phyloP scores from a whole-genome alignment of 2,329 filamentous ascomycete species.

The Fusarium annulatum region DNA sequence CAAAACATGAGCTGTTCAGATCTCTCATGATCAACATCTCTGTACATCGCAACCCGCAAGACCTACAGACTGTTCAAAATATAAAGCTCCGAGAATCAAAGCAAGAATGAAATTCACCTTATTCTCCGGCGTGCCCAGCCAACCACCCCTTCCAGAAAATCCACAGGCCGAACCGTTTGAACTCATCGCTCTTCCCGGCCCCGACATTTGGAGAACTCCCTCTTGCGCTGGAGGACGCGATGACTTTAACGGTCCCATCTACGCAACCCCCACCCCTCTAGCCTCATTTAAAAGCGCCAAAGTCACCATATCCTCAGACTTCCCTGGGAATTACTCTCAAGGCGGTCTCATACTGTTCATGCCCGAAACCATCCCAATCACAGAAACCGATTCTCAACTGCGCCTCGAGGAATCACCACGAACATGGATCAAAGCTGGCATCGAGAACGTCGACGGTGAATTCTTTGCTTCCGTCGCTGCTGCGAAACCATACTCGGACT shows the following conservation, averaged over 20 bases:
- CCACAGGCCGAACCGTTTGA: not conserved
- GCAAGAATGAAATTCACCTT: not conserved
- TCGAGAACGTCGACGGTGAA: not conserved
- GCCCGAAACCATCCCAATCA: not conserved
- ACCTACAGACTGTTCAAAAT: not conserved
- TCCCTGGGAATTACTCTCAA: not conserved
- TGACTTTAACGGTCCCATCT: not conserved
- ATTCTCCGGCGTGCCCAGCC: not conserved
- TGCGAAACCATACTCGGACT: not conserved
- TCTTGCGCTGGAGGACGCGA: slow-evolving; percentile 3
- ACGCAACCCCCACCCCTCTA: not conserved
- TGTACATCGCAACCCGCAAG: rapidly evolving
- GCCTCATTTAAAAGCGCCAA: not conserved
- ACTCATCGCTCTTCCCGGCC: not conserved
- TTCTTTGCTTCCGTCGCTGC: not conserved
- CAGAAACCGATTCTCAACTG: not conserved
- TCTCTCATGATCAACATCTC: rapidly evolving
- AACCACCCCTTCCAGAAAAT: not conserved
- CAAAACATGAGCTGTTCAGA: too few relatives aligned
- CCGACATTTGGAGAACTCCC: slow-evolving; percentile 9
- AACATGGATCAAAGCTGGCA: slow-evolving; percentile 9
- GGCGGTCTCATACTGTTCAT: slow-evolving; percentile 5
- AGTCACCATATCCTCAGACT: not conserved
- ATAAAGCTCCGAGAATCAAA: too few relatives aligned
- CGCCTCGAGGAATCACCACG: not conserved